Evolutionary conservation across 73 alveolate genomes (phyloP).

Genomic region (Paramecium tetraurelia): DNA sequence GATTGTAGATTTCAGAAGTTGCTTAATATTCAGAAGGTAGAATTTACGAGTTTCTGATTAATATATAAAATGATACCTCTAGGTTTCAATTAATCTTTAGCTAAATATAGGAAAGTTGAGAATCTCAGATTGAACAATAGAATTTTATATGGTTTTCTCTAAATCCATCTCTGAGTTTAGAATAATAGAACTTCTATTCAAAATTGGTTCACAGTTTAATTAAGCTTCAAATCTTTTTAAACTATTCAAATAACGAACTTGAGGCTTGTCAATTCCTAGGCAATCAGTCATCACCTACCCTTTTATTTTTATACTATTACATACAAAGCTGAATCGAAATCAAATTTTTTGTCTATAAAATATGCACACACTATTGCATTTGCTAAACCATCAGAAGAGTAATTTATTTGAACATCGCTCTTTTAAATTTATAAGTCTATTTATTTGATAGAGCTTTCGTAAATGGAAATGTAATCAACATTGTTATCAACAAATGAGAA

Average conservation of each 20-base stretch:
- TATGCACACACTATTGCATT: not conserved
- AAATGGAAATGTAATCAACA: not conserved
- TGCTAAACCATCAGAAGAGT: not conserved
- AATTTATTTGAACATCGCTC: not conserved
- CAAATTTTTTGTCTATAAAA: not conserved
- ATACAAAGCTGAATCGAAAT: not conserved
- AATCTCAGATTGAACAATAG: not conserved
- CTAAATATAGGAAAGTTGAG: not conserved
- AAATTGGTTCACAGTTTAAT: not conserved
- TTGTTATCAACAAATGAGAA: not conserved
- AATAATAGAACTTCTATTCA: not conserved
- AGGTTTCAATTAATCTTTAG: not conserved
- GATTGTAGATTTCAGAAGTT: not conserved
- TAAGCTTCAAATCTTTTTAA: not conserved
- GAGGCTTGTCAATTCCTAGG: not conserved
- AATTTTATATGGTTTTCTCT: not conserved
- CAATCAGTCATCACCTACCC: not conserved
- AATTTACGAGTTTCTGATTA: not conserved
- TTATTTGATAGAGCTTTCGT: not conserved
- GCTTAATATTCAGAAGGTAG: not conserved
- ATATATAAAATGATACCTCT: not conserved
- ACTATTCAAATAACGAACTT: not conserved
- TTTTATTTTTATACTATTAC: not conserved
- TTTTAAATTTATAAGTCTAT: not conserved
- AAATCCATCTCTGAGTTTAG: not conserved